These are phyloP conservation scores for Jacaranda copaia DNA, from an alignment of 257 asterid species.

Conservation along the genomic window DNA sequence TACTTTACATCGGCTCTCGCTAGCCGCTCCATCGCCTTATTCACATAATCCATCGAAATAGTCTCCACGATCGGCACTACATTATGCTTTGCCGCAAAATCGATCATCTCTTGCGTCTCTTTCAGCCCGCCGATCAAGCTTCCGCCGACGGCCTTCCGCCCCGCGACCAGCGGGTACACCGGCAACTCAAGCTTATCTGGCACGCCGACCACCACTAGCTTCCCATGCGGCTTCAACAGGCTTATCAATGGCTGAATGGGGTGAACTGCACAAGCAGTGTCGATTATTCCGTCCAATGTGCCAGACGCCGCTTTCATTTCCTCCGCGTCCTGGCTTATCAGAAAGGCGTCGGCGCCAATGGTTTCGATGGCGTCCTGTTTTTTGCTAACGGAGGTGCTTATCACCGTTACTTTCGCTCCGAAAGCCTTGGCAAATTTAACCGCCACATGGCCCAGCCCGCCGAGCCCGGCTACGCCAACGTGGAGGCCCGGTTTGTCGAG, in stretches of 20 bases:
- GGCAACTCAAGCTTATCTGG: constrained; percentile 54
- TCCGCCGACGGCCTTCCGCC: constrained; percentile 45
- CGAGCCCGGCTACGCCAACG: constrained; percentile 52
- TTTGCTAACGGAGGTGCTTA: constrained; percentile 45
- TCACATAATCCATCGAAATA: constrained; percentile 43
- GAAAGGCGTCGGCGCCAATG: constrained; percentile 47
- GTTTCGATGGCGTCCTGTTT: constrained; percentile 42
- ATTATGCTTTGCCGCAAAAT: constrained; percentile 42
- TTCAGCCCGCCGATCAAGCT: constrained; percentile 51
- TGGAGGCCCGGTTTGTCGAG: constrained; percentile 50
- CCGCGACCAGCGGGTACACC: constrained; percentile 31
- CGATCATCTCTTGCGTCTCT: constrained; percentile 59
- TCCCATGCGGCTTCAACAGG: constrained; percentile 48
- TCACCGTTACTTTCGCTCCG: constrained; percentile 49
- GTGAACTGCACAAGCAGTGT: constrained; percentile 47
- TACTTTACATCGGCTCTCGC: constrained; percentile 47
- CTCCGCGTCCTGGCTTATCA: constrained; percentile 36
- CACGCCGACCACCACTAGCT: constrained; percentile 45
- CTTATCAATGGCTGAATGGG: constrained; percentile 38
- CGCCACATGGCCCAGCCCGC: constrained; percentile 60
- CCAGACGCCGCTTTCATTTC: constrained; percentile 46
- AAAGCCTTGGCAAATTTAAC: constrained; percentile 53
- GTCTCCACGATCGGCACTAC: constrained; percentile 45
- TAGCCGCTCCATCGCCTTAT: constrained; percentile 49
- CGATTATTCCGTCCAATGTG: constrained; percentile 48